phyloP scores from a whole-genome alignment of 352 stramenopile species.

The Phytophthora sp. region DNA sequence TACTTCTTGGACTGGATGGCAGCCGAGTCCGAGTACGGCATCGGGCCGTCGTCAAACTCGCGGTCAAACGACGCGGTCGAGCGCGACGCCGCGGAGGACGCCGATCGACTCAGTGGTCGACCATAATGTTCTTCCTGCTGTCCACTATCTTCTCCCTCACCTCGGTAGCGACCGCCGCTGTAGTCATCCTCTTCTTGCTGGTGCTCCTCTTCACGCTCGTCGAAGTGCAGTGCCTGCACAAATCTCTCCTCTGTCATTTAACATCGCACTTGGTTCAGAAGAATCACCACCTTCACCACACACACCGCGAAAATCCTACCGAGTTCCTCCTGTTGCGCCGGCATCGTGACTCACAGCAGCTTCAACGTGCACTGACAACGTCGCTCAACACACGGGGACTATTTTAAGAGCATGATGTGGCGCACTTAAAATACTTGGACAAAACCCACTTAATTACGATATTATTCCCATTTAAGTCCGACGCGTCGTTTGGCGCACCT shows the following conservation, averaged over 20 bases:
- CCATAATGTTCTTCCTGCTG: background rate
- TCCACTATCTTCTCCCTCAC: constrained; percentile 7
- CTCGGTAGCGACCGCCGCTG: background rate
- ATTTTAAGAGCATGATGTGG: too few species aligned
- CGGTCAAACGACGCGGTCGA: constrained; percentile 31
- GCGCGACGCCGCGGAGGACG: constrained; percentile 21
- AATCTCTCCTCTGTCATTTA: constrained; percentile 48
- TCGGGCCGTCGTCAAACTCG: constrained; percentile 38
- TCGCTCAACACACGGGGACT: background rate
- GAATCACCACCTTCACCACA: background rate
- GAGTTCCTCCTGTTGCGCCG: constrained; percentile 48
- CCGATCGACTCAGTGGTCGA: constrained; percentile 25
- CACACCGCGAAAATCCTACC: constrained; percentile 16
- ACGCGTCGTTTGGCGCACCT: constrained; percentile 1
- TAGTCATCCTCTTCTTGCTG: constrained; percentile 24
- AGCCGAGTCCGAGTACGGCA: constrained; percentile 59
- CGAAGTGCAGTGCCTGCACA: constrained; percentile 39
- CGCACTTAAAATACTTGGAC: background rate
- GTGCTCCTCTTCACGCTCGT: constrained; percentile 36
- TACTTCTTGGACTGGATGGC: constrained; percentile 87
- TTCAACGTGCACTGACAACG: constrained; percentile 10
- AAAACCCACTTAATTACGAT: background rate
- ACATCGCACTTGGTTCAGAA: background rate
- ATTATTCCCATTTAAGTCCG: constrained; percentile 7
- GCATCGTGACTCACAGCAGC: constrained; percentile 27